Base-by-base conservation (phyloP, 345 rosid genomes). In the Populus tremula region DNA sequence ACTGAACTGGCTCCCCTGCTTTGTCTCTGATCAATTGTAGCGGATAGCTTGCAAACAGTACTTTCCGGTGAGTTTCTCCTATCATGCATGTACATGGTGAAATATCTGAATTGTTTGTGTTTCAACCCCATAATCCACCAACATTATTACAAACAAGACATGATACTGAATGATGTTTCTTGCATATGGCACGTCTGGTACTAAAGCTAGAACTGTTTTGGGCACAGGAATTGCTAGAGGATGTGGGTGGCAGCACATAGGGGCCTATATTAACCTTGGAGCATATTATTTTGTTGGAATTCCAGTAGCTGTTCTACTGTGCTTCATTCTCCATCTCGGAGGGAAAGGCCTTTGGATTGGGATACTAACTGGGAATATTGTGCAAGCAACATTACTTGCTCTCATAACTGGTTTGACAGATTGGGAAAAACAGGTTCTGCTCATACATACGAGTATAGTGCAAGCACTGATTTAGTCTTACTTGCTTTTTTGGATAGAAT, bases 201-300 rank as follows among this genome's bases (percentile, higher is more conserved):
- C 18, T 47, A 47, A 47, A 4, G 43, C 10, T 47, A 13, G 18
- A 47, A 12, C 16, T 4, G 5, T 47, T 36, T 4, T 35, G 14
- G 61, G 12, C 4, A 53, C 74, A 79, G 82, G 82, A 16, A 36
- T 78, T 72, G 77, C 77, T 2, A 78, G 77, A 13, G 81, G 81
- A 66, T 49, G 81, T 72, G 81, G 81, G 50, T 79, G 82, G 82
- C 82, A 79, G 64, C 66, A 68, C 29, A 21, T 54, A 63, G 82
- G 82, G n/a, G 74, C 74, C 11, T 73, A 54, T 67, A 54, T 68
- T 1, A 79, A 79, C 69, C 64, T 73, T 6, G 74, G 70, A 11
- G 74, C 77, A 2, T 61, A 38, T 14, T 79, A 79, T 59, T 12
- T 73, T 7, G 69, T 67, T 35, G 82, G 78, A 68, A 74, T 74